Base-by-base conservation (phyloP, 139 green algal species). In the Zygnema cylindricum region DNA sequence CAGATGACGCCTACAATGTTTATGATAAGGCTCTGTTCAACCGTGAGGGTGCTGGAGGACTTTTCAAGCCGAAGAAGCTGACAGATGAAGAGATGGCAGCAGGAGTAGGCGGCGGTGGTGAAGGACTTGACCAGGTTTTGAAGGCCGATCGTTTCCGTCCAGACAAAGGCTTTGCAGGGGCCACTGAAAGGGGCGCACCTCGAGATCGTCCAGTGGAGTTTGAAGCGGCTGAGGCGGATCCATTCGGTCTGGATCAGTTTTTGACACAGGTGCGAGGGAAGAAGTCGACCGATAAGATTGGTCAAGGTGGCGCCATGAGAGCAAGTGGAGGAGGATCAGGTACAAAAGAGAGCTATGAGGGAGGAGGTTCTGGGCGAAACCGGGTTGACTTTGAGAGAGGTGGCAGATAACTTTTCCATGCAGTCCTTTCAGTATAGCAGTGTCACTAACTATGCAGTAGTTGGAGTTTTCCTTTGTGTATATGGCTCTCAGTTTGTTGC, bases 11-110 rank as follows among this genome's bases (percentile, higher is more conserved):
- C 36, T 99, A 99, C 93, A 96, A 96, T 91, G 76, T 98, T 57
- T 99, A 99, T 88, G 97, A 99, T 93, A 98, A 98, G 94, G 91
- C 95, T 2, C 93, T 99, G 78, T 99, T 98, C 83, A 92, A 94
- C 0, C 95, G 97, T 87, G 82, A 73, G 25, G 49, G 76, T 7
- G 92, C 90, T 41, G 84, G 54, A n/a, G 92, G 95, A 73, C 89
- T 33, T 89, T 96, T 96, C 91, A 92, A 91, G 69, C 91, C 92
- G 1, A 92, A 88, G 69, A 77, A 87, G 54, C 69, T 77, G n/a
- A 89, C 69, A 36, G 91, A 94, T 55, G 83, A 89, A 30, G 89
- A 92, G 42, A 38, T 90, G 23, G 92, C 87, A n/a, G 89, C 33
- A 33, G 79, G 63, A n/a, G 43, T n/a, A 21, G 89, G 81, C 41